Evolutionary conservation across 1,284 basidiomycete species (phyloP).

Genomic region (Golubevia pallescens): DNA sequence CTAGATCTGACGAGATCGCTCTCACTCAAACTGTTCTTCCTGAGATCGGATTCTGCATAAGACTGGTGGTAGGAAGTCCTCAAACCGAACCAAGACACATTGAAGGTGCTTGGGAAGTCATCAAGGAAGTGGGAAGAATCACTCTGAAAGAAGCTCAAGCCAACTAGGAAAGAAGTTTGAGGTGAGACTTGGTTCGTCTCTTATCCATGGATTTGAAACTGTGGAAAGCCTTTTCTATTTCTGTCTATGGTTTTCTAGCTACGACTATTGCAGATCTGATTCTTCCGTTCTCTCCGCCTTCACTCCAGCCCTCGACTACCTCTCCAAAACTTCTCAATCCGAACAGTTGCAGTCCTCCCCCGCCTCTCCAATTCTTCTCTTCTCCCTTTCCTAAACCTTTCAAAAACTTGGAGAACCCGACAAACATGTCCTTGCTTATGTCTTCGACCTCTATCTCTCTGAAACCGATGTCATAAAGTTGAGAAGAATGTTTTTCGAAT

Average conservation of each 20-base stretch:
- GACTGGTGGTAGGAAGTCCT: slow-evolving; percentile 46
- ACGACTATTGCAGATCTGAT: slow-evolving; percentile 44
- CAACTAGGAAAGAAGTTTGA: too few species aligned
- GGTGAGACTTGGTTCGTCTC: too few species aligned
- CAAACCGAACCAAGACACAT: slow-evolving; percentile 31
- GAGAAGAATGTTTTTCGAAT: slow-evolving; percentile 24
- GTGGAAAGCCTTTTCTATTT: too few species aligned
- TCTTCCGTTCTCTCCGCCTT: slow-evolving; percentile 34
- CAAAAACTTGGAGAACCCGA: slow-evolving; percentile 47
- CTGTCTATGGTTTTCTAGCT: slow-evolving; percentile 17
- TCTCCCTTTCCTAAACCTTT: slow-evolving; percentile 18
- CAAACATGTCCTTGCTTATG: slow-evolving; percentile 43
- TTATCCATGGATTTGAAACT: too few species aligned
- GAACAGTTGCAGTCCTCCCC: slow-evolving; percentile 16
- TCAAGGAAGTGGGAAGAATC: slow-evolving; percentile 7
- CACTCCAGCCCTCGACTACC: slow-evolving; percentile 41
- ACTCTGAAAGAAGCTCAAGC: too few species aligned
- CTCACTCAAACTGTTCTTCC: slow-evolving; percentile 56
- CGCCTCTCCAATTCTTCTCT: slow-evolving; percentile 43
- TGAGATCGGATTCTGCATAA: slow-evolving; percentile 41
- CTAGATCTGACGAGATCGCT: slow-evolving; percentile 24
- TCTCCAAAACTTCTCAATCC: slow-evolving; percentile 33
- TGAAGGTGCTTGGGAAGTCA: slow-evolving; percentile 23
- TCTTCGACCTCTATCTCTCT: slow-evolving; percentile 29
- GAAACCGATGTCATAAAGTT: slow-evolving; percentile 28